Percentiles rank a stretch among this genome's conserved stretches.
Conservation (phyloP, 2,329 filamentous ascomycete species). For the Aspergillus felis region DNA sequence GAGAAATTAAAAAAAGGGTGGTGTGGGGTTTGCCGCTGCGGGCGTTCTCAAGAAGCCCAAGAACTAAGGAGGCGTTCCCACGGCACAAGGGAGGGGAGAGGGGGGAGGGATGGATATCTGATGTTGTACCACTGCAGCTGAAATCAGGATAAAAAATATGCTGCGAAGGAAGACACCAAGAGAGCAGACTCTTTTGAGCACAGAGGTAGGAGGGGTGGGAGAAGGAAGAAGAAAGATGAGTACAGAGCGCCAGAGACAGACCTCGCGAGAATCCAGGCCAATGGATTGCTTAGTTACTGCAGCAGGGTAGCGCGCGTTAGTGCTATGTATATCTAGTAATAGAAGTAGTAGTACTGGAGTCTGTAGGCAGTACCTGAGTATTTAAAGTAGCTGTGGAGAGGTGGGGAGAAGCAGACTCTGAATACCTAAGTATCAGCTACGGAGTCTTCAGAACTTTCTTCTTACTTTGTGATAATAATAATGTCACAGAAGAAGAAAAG, state of each 20-base stretch:
- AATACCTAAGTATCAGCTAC: background rate
- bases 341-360: background rate
- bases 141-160: background rate
- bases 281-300: background rate
- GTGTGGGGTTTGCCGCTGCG: conserved; percentile 28
- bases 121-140: background rate
- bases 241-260: background rate
- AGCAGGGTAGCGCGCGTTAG: background rate
- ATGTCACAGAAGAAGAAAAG: background rate
- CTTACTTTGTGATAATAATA: background rate
- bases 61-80: conserved; percentile 5
- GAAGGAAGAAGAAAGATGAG: background rate
- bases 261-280: background rate
- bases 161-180: background rate
- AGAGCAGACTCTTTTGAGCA: background rate
- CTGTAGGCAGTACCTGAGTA: too few relatives aligned
- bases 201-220: background rate
- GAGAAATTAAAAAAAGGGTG: conserved; percentile 7
- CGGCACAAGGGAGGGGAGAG: conserved; percentile 12
- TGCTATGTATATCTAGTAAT: background rate
- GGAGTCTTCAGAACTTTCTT: background rate
- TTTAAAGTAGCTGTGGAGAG: background rate
- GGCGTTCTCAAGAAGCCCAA: conserved; percentile 24
- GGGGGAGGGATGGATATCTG: background rate
- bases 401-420: background rate